Evolutionary conservation across 768 basidiomycete genomes (phyloP), one percentile per base, ranked within the genome.

Genomic region (Leccinum fibrillosum): DNA sequence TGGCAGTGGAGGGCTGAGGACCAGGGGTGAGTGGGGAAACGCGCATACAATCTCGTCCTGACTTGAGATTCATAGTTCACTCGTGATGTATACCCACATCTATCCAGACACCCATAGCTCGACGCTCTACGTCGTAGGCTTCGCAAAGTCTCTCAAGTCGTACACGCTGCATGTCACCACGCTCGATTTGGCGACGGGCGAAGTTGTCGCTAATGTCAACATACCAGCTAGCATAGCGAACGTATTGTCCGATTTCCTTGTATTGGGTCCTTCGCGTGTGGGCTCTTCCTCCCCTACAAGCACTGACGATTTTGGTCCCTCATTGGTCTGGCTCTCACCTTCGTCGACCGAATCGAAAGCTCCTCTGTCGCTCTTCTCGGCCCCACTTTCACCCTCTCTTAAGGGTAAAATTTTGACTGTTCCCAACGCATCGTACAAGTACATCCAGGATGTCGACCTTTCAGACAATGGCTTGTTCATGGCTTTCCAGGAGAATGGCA

Each of bases 1-100:
- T 96, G 93, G 94, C 76, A 73, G 2, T 94, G 91, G 88, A 78
- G 77, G n/a, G 79, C 86, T 23, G 76, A 78, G 13, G 88, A 90
- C 66, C 80, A 86, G 51, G 80, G 78, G 90, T 92, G 65, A 62
- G 84, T 75, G 23, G 5, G 13, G 47, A 23, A 9, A 1, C 2
- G 3, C 19, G 4, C 39, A 32, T 52, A 17, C 23, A 30, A 12
- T 13, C 17, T 10, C 19, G 34, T 21, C 28, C 57, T 58, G 57
- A 65, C 44, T 35, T 50, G 23, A 53, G 26, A 21, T 12, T 5
- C 8, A 9, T 62, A 94, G 92, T 19, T 85, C 85, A 2, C 77
- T 83, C 6, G 77, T 86, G 6, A 74, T 89, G 28, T 85, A 87
- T 69, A 82, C 86, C 5, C 81, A 85, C 57, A 69, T 96, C 10